Percentiles rank a stretch among this genome's conserved stretches.
phyloP scores from a whole-genome alignment of 1,139 yeast genomes.

The Kodamaea ohmeri region DNA sequence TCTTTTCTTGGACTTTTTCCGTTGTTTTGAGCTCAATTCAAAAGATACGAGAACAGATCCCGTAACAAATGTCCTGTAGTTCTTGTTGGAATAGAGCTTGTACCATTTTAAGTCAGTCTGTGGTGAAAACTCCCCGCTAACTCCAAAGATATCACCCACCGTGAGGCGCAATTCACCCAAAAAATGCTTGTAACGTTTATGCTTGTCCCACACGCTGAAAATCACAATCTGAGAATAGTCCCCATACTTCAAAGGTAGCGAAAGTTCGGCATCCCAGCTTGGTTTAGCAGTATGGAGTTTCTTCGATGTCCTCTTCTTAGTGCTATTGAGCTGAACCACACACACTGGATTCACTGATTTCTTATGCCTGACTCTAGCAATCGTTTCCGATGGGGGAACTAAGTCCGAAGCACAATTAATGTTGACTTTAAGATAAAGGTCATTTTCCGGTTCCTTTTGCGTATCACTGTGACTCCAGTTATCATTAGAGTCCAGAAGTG shows the following conservation, averaged over 20 bases:
- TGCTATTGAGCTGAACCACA: constrained; percentile 33
- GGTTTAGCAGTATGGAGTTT: constrained; percentile 43
- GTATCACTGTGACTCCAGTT: no score
- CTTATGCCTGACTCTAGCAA: constrained; percentile 8
- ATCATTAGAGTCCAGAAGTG: background rate
- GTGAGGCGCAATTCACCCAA: constrained; percentile 55
- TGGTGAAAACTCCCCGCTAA: constrained; percentile 18
- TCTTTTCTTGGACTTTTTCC: constrained; percentile 10
- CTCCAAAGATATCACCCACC: constrained; percentile 40
- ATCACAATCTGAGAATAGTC: constrained; percentile 33
- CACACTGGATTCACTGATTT: constrained; percentile 37
- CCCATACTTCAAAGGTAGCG: constrained; percentile 29
- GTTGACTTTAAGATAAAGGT: constrained; percentile 31
- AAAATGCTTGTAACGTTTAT: constrained; percentile 45
- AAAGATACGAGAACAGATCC: constrained; percentile 57
- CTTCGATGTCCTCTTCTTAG: constrained; percentile 30
- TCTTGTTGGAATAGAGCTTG: constrained; percentile 45
- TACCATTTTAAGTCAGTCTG: constrained; percentile 48
- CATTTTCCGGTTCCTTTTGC: constrained; percentile 1
- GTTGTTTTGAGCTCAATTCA: constrained; percentile 35
- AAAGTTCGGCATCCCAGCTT: constrained; percentile 42
- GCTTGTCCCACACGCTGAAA: constrained; percentile 47
- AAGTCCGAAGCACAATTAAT: constrained; percentile 44
- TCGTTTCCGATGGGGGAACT: constrained; percentile 12
- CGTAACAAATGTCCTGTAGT: constrained; percentile 49